Conservation (phyloP, 2,329 filamentous ascomycete species). For the Graphilbum sp. region DNA sequence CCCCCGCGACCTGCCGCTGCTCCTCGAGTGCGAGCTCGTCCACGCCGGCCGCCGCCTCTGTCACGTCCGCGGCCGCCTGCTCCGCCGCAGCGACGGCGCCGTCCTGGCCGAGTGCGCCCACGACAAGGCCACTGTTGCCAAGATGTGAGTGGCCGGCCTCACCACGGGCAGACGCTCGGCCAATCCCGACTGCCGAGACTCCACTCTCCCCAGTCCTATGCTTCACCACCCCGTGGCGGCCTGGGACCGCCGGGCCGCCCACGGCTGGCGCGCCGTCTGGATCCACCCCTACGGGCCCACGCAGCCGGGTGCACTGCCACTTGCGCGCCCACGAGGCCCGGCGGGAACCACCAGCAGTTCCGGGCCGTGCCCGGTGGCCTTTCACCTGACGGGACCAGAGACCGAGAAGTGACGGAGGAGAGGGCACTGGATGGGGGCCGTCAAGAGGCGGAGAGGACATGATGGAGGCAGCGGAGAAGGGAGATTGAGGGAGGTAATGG, state of each 20-base stretch:
- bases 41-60: conserved; percentile 38
- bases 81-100: conserved; percentile 31
- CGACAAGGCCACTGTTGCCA: conserved; percentile 36
- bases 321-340: background rate
- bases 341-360: too few relatives aligned
- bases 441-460: too few relatives aligned
- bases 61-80: conserved; percentile 37
- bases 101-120: conserved; percentile 45
- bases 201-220: too few relatives aligned
- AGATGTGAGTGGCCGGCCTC: too few relatives aligned
- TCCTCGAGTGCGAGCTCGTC: conserved; percentile 40
- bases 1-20: conserved; percentile 30
- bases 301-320: conserved; percentile 1
- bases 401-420: too few relatives aligned
- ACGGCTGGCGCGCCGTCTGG: conserved; percentile 1
- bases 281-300: conserved; percentile 2
- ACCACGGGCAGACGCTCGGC: too few relatives aligned
- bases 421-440: too few relatives aligned
- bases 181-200: too few relatives aligned
- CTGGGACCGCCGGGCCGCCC: background rate
- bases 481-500: too few relatives aligned
- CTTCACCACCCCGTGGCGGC: background rate
- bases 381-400: too few relatives aligned
- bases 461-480: too few relatives aligned
- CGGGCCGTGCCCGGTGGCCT: too few relatives aligned